Conservation (phyloP, 306 rosid species). For the Vicia faba region DNA sequence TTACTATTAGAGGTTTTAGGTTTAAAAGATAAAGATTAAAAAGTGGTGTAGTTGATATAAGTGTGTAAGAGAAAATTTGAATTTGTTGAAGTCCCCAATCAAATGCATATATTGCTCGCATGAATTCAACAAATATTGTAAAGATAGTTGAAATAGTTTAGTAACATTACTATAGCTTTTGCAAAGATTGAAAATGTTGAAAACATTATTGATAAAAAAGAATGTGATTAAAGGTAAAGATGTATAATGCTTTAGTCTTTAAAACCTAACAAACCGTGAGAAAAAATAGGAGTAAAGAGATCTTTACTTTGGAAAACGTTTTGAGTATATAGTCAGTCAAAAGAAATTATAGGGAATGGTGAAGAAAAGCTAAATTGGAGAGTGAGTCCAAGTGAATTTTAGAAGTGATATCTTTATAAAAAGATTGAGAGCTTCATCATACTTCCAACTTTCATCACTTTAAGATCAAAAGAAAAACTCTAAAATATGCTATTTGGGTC, state of each 20-base stretch:
- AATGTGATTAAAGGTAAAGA: conserved; percentile 56
- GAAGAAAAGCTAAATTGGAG: conserved; percentile 52
- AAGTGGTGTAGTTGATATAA: conserved; percentile 23
- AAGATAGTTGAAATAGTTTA: conserved; percentile 36
- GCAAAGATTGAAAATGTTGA: conserved; percentile 36
- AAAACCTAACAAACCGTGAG: conserved; percentile 40
- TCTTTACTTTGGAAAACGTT: conserved; percentile 58
- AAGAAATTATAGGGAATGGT: conserved; percentile 65
- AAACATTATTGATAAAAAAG: conserved; percentile 44
- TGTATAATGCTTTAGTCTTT: conserved; percentile 43
- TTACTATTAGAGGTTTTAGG: conserved; percentile 21
- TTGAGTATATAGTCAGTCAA: conserved; percentile 69
- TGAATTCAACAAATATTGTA: conserved; percentile 30
- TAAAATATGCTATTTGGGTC: conserved; percentile 59
- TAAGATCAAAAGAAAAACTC: conserved; percentile 71
- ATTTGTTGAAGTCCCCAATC: conserved; percentile 47
- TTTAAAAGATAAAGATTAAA: conserved; percentile 34
- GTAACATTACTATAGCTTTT: conserved; percentile 15
- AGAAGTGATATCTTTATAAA: conserved; percentile 60
- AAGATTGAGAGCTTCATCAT: conserved; percentile 58
- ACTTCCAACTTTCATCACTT: conserved; percentile 71
- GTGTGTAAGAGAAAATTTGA: conserved; percentile 33
- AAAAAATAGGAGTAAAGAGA: conserved; percentile 56
- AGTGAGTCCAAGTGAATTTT: conserved; percentile 56
- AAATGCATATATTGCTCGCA: conserved; percentile 42